Conservation (phyloP, 257 asterid genomes). For the Apocynum venetum region DNA sequence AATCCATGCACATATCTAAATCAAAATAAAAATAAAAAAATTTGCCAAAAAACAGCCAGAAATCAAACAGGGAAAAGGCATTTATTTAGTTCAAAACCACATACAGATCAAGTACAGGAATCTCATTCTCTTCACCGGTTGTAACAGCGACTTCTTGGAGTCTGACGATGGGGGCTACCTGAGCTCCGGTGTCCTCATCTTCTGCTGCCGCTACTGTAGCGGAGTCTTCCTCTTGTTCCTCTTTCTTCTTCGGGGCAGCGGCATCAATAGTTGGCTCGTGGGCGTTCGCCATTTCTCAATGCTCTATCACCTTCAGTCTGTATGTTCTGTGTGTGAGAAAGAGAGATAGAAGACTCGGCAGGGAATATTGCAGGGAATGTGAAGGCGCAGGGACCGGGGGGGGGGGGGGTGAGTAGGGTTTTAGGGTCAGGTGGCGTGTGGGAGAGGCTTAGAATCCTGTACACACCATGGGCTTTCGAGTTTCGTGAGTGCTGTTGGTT, state of each 20-base stretch:
- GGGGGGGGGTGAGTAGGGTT: slow-evolving; percentile 7
- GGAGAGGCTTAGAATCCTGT: background rate
- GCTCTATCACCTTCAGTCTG: background rate
- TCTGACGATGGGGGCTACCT: slow-evolving; percentile 64
- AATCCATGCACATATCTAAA: slow-evolving; percentile 3
- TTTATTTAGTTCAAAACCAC: slow-evolving; percentile 14
- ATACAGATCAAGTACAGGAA: slow-evolving; percentile 60
- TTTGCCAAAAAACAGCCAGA: background rate
- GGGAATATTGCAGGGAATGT: background rate
- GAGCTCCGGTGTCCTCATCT: slow-evolving; percentile 88
- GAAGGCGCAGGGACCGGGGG: no score
- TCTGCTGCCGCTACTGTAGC: slow-evolving; percentile 36
- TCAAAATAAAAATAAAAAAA: slow-evolving; percentile 1
- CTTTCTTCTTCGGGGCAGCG: slow-evolving; percentile 34
- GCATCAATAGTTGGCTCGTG: slow-evolving; percentile 24
- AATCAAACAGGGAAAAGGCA: background rate
- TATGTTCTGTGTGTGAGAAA: background rate
- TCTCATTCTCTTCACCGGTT: slow-evolving; percentile 81
- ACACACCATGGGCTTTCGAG: background rate
- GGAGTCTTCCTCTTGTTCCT: slow-evolving; percentile 48
- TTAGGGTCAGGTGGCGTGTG: background rate
- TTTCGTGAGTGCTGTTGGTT: background rate
- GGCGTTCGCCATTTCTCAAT: slow-evolving; percentile 44
- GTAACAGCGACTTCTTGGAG: slow-evolving; percentile 75
- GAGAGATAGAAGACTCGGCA: background rate